phyloP scores from a whole-genome alignment of 768 basidiomycete genomes.

The Amanita brunnescens region DNA sequence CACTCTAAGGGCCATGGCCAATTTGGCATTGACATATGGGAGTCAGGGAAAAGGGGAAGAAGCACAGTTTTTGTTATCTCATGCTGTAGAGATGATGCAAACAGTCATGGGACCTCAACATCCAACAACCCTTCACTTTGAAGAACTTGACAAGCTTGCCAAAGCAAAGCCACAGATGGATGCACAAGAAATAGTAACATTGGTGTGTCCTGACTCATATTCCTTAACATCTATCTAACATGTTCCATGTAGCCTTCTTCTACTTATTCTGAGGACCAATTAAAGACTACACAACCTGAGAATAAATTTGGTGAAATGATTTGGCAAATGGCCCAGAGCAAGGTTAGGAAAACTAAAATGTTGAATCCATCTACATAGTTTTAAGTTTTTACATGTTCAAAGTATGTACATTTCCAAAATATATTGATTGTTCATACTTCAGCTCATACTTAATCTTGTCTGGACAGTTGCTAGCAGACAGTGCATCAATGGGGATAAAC shows the following conservation, averaged over 20 bases:
- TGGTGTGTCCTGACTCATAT: too few species aligned
- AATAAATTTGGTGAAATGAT: too few species aligned
- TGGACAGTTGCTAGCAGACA: not conserved
- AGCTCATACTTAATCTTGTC: not conserved
- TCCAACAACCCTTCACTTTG: not conserved
- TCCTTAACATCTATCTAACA: too few species aligned
- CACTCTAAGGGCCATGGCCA: conserved; percentile 7
- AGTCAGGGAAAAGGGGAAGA: not conserved
- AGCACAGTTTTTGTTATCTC: not conserved
- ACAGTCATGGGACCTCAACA: not conserved
- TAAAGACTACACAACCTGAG: too few species aligned
- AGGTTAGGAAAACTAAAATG: too few species aligned
- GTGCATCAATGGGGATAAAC: conserved; percentile 25
- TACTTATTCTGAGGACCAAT: too few species aligned
- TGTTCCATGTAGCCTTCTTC: too few species aligned
- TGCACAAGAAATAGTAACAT: too few species aligned
- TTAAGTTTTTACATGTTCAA: too few species aligned
- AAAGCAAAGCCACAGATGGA: not conserved
- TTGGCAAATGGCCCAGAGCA: too few species aligned
- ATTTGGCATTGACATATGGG: not conserved
- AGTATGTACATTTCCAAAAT: too few species aligned
- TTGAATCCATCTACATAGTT: too few species aligned
- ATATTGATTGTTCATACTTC: not conserved
- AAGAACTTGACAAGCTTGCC: not conserved
- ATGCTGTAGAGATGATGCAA: not conserved